Conservation (phyloP, 148 eudicot species). For the Rhododendron vialii region DNA sequence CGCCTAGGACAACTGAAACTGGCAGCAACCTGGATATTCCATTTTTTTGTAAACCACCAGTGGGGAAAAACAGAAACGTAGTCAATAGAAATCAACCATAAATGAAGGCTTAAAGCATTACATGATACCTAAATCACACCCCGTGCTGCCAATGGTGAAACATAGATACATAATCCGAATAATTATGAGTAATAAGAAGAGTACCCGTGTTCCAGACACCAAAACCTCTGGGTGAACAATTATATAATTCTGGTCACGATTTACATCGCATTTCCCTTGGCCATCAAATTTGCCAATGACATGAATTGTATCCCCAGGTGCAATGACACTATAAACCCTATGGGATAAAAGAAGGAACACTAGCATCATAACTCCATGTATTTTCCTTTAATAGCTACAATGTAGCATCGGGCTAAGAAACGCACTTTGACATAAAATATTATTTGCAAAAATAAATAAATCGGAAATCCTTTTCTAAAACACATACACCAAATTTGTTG, state of each 20-base stretch:
- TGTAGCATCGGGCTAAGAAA: not conserved
- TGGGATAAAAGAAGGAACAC: not conserved
- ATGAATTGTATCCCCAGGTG: conserved; percentile 84
- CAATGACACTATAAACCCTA: conserved; percentile 79
- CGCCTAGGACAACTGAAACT: conserved; percentile 93
- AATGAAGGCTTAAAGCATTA: not conserved
- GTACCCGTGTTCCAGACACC: conserved; percentile 96
- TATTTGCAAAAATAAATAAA: not conserved
- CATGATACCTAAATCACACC: not conserved
- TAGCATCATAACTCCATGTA: not conserved
- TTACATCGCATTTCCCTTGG: conserved; percentile 68
- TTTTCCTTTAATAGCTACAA: not conserved
- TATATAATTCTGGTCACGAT: conserved; percentile 65
- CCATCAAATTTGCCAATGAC: conserved; percentile 80
- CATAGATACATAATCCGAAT: not conserved
- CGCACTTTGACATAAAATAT: not conserved
- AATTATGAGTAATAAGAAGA: not conserved
- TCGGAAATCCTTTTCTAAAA: not conserved
- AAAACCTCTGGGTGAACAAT: conserved; percentile 81
- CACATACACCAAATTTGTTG: too few species aligned
- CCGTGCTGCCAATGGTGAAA: not conserved
- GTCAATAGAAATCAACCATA: not conserved
- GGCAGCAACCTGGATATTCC: conserved; percentile 60
- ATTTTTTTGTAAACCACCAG: conserved; percentile 4
- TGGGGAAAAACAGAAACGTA: not conserved